Conservation (phyloP, 2,329 filamentous ascomycete species). For the Fusarium pseudonygamai region DNA sequence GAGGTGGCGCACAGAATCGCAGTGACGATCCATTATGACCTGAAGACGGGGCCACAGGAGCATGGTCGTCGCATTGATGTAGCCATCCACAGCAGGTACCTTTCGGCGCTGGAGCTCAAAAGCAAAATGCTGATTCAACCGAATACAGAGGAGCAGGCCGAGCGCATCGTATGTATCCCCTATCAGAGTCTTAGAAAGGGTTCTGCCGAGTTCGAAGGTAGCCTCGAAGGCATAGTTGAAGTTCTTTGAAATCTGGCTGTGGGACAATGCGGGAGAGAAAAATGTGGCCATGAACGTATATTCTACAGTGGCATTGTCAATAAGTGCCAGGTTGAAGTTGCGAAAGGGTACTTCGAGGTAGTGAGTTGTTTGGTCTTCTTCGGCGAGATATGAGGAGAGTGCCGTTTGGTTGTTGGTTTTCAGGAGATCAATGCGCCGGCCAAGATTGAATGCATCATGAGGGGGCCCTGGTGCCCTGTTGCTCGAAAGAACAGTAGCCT, state of each 20-base stretch:
- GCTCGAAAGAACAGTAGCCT: conserved; percentile 66
- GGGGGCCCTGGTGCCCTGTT: conserved; percentile 60
- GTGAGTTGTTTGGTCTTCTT: conserved; percentile 86
- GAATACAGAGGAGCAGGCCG: conserved; percentile 88
- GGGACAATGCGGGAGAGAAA: conserved; percentile 81
- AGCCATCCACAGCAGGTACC: conserved; percentile 86
- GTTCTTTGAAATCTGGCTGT: conserved; percentile 80
- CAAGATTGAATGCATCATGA: conserved; percentile 90
- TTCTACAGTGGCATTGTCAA: conserved; percentile 94
- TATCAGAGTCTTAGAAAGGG: conserved; percentile 78
- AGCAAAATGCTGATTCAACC: conserved; percentile 91
- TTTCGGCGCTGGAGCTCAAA: conserved; percentile 94
- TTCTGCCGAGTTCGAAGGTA: conserved; percentile 84
- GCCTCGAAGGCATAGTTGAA: conserved; percentile 91
- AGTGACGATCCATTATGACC: conserved; percentile 91
- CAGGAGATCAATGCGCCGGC: conserved; percentile 84
- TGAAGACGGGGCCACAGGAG: conserved; percentile 96
- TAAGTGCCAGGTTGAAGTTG: conserved; percentile 91
- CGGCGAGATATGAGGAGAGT: conserved; percentile 86
- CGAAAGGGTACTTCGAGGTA: conserved; percentile 92
- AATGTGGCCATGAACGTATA: conserved; percentile 94
- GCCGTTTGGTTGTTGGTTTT: conserved; percentile 78
- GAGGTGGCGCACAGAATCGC: conserved; percentile 79
- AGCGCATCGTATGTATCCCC: conserved; percentile 83
- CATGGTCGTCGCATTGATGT: conserved; percentile 96